Base-by-base conservation (phyloP, 202 grass and related monocot species). In the Tripidium arundinaceum region DNA sequence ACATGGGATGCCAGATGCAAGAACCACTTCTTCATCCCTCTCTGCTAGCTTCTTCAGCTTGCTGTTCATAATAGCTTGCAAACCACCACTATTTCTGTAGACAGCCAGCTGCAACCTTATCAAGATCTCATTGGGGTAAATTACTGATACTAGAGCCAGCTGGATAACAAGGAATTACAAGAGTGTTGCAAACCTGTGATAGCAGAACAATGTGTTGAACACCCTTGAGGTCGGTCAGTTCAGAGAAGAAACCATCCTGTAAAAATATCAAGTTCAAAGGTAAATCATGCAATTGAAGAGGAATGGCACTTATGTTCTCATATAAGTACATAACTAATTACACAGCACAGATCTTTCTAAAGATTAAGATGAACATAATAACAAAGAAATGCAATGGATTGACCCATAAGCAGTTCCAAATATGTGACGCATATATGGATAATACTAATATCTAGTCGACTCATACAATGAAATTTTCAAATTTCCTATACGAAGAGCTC, bases 241-340 rank as follows among this genome's bases (percentile, higher is more conserved):
- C 86, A 65, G 96, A 93, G 46, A 95, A 88, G 82, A 95, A 98
- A 46, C 92, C 96, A 78, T 93, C 90, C 92, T 98, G 67, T 70
- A n/a, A 52, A 86, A 72, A 81, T 5, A 65, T 70, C 18, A 83
- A 81, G 7, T 62, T 81, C 31, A 72, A 83, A 68, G 73, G 27
- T 39, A 68, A 69, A 60, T 15, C 5, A 76, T 54, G 9, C 61
- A 54, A 34, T 52, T 62, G 16, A 4, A 74, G 50, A 62, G 60
- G 28, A 33, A 67, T 72, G 25, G 4, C 31, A 72, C 12, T 57
- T 21, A 33, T 4, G 14, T 68, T 81, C 37, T 36, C 66, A 72
- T 34, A 8, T 8, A 81, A 43, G 27, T 22, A 73, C 22, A 55
- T 15, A 29, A 36, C 19, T 50, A 42, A 71, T 31, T 19, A 27